Evolutionary conservation across 306 rosid genomes (phyloP).

Genomic region (Fagus sylvatica): DNA sequence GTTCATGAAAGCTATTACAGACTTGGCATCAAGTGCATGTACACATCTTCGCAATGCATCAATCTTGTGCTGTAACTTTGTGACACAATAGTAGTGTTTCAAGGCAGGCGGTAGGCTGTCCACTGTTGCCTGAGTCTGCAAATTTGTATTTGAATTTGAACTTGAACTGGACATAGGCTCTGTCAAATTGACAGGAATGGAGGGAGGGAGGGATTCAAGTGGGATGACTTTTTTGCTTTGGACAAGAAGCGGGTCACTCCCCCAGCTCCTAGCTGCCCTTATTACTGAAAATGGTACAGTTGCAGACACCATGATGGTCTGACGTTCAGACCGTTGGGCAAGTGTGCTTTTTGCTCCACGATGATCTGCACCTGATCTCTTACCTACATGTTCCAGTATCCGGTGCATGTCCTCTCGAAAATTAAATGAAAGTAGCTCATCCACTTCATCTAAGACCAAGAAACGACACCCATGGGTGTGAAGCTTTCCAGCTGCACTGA

Average conservation of each 20-base stretch:
- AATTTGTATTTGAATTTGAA: constrained; percentile 29
- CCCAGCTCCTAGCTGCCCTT: constrained; percentile 95
- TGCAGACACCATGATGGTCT: constrained; percentile 81
- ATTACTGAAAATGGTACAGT: constrained; percentile 89
- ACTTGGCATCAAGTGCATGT: constrained; percentile 89
- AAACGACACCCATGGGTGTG: constrained; percentile 80
- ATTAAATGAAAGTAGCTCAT: constrained; percentile 82
- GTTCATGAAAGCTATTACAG: constrained; percentile 93
- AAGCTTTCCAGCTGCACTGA: constrained; percentile 88
- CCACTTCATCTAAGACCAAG: constrained; percentile 91
- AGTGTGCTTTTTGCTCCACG: constrained; percentile 36
- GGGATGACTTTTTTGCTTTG: constrained; percentile 69
- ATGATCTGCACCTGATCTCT: constrained; percentile 54
- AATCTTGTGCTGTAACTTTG: constrained; percentile 86
- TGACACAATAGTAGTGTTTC: constrained; percentile 72
- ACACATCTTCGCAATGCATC: constrained; percentile 81
- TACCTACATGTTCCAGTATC: constrained; percentile 87
- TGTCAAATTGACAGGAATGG: constrained; percentile 50
- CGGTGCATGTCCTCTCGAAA: constrained; percentile 94
- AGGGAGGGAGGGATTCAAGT: constrained; percentile 56
- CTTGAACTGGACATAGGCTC: constrained; percentile 28
- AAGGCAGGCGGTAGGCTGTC: constrained; percentile 83
- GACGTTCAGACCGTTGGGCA: constrained; percentile 57
- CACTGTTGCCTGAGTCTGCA: constrained; percentile 48
- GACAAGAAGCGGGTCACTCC: constrained; percentile 71